Evolutionary conservation across 192 early-diverging fungal species (phyloP), one percentile per base, ranked within the genome.

Genomic region (Podila clonocystis): DNA sequence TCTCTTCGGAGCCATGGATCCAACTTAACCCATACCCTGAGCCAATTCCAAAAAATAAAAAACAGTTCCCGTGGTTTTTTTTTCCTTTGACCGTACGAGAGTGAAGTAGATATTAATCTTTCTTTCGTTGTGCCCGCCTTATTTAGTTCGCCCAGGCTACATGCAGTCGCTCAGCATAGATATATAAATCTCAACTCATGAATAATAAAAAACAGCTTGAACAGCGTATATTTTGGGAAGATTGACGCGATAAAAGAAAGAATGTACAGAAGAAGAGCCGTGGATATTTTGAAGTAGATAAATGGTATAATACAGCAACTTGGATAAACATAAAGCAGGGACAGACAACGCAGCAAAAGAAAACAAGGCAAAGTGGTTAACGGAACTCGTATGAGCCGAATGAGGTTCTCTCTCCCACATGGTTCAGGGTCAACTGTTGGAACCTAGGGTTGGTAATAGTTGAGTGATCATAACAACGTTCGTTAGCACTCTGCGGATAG

Each of bases 1-100:
- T 63, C 75, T 71, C 68, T 67, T 45, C 58, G 74, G 68, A 72
- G 69, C 69, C 64, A 79, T 79, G 76, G 76, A 79, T 72, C 63
- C 76, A 79, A 79, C 76, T 68, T 79, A 79, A 68, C 76, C 76
- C 71, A 68, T 72, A 79, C 70, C 72, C 76, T 79, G 76, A 79
- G 70, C 75, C 67, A 45, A n/a, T 22, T 29, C 66, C 22, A 68
- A 57, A 24, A 67, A 67, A 33, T 58, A 31, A 50, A 30, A 29
- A 67, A 36, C 8, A 36, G 7, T 4, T 4, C 38, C 19, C 22
- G 2, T 65, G 9, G 0, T 57, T n/a, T 58, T 49, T 68, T 70
- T 60, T 59, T 59, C 30, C 31, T 28, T 61, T 33, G 22, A 31
- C 11, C 12, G 5, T 34, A 12, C 29, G 4, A 55, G 4, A 24